Evolutionary conservation across 345 rosid species (phyloP), one percentile per base, ranked within the genome.

Genomic region (Erucastrum elatum): DNA sequence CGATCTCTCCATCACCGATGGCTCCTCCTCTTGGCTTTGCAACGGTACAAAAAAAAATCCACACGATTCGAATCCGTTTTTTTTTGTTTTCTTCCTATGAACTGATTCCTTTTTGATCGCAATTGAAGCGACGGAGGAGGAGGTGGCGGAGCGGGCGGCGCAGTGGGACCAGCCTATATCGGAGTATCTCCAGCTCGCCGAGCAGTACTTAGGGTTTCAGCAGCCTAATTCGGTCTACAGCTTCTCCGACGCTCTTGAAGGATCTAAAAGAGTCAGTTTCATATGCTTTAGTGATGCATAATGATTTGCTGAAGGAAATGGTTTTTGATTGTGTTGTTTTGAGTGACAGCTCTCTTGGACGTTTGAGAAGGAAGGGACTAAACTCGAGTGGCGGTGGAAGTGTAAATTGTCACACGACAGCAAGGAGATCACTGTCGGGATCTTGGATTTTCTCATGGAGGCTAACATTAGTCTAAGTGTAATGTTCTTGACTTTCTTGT

Each of bases 341-440:
- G 39, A 4, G 58, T 39, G 4, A 84, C 81, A 94, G 98, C 84
- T 94, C 56, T 90, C 97, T 0, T 92, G 98, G 98, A 91, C 90
- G 0, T 94, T 94, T 84, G 97, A 91, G 80, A 92, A 86, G 79
- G 94, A 87, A 83, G 98, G 97, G 80, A 94, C 84, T 16, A 92
- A 85, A 81, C 91, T 94, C 1, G 94, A 92, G 68, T 92, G 98
- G 98, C 75, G 96, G 66, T 94, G 98, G 96, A 92, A 91, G 74
- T 92, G 89, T 72, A 84, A 68, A 77, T 91, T 88, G 2, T 85
- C 87, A 1, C 74, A 87, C 10, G 89, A 89, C 75, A 41, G 58
- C 81, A 83, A 85, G 83, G 83, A 74, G 84, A 84, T 82, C 44
- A 90, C 87, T 1, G 74, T 87, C 0, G 93, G 68, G 44, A 84